Conservation (phyloP, 139 green algal species). For the Prasinococcaceae sp. region DNA sequence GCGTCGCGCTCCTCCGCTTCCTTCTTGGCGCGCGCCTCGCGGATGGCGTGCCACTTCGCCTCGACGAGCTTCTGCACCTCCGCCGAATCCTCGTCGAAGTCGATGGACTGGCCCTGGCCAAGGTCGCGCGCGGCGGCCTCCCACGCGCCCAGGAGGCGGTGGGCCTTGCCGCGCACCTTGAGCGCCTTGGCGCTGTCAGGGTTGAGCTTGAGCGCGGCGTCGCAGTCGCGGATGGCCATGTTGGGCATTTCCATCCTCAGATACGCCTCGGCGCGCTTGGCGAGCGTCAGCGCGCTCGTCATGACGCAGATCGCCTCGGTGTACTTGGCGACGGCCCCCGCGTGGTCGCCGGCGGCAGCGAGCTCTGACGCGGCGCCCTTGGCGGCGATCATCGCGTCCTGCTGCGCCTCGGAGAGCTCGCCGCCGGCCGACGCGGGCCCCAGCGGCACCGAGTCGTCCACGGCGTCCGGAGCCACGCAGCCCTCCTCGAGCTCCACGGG, state of each 20-base stretch:
- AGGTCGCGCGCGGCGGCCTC: conserved; percentile 8
- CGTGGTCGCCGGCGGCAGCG: neutral
- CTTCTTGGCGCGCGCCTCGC: conserved; percentile 1
- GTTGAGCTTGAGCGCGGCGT: conserved; percentile 15
- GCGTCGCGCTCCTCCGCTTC: neutral
- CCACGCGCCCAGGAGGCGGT: conserved; percentile 11
- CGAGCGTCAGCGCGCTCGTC: neutral
- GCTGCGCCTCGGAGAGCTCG: neutral
- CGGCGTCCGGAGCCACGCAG: neutral
- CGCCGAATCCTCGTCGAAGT: conserved; percentile 8
- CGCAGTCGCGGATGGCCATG: conserved; percentile 14
- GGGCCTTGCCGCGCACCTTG: conserved; percentile 8
- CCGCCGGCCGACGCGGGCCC: neutral
- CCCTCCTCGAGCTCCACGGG: neutral
- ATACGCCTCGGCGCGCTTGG: conserved; percentile 9
- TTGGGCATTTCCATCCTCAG: neutral
- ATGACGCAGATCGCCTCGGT: neutral
- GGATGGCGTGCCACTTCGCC: neutral
- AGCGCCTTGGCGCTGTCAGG: conserved; percentile 13
- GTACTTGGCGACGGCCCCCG: neutral
- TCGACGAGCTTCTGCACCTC: neutral
- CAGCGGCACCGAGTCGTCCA: neutral
- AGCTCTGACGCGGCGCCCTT: neutral
- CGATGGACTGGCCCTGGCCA: neutral
- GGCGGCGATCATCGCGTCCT: neutral